Base-by-base conservation (phyloP, 306 rosid species). In the Lithocarpus polystachyus region DNA sequence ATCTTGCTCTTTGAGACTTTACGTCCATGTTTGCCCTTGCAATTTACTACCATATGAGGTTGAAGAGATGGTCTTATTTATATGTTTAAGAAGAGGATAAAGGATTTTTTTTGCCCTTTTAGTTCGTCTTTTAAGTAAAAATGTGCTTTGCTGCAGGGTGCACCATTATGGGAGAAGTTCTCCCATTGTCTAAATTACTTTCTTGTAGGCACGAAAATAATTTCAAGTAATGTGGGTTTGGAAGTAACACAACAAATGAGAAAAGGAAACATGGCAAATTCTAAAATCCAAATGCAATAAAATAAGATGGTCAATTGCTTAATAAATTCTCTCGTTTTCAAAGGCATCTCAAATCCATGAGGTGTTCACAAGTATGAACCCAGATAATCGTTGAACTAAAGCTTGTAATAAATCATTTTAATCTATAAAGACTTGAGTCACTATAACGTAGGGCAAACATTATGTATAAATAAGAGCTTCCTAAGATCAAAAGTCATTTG, bases 1-100 rank as follows among this genome's bases (percentile, higher is more conserved):
- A 31, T 84, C 68, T 59, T 67, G 22, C 75, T 43, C 73, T 37
- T 75, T 56, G 26, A 29, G 43, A 60, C 53, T 76, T 67, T 68
- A 77, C 48, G 33, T 81, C 23, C 10, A 60, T 68, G 73, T 57
- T 57, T 71, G 3, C 26, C 23, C 12, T 71, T 24, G 54, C 72
- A 78, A 54, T 69, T 74, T 53, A 22, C 33, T 74, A 43, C 54
- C 2, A 11, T 56, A 45, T 57, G 53, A 45, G 23, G 28, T 67
- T 8, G 37, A 35, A 18, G 15, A n/a, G 77, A 22, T 76, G 53
- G 26, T 26, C 53, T 14, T 71, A 81, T 64, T 19, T 60, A 37
- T 59, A 19, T n/a, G 20, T 40, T 28, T 67, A 45, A 59, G 11
- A 55, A 28, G 23, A 75, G 55, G 77, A 75, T 45, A 35, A 62